phyloP scores from a whole-genome alignment of 495 filamentous ascomycete genomes.

The Lineolata rhizophorae region DNA sequence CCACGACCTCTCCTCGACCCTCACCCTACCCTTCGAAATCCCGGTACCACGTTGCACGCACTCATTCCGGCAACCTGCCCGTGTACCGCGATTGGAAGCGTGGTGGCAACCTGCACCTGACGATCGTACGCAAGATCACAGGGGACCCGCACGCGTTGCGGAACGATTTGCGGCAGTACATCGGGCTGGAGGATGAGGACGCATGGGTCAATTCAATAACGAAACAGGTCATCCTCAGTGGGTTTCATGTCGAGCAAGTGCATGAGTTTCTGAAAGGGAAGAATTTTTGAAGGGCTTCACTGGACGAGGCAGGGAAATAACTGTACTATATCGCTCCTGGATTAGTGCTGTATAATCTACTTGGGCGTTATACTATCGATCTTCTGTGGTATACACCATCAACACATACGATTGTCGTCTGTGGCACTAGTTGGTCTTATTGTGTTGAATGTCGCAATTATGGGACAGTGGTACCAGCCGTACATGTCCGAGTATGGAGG shows the following conservation, averaged over 20 bases:
- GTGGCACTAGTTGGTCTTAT: too few species aligned
- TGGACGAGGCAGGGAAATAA: too few species aligned
- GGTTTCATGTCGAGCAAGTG: constrained; percentile 7
- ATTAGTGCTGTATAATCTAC: too few species aligned
- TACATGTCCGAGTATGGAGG: too few species aligned
- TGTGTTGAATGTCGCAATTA: too few species aligned
- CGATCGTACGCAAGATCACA: constrained; percentile 54
- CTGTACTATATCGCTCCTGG: too few species aligned
- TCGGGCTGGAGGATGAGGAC: constrained; percentile 14
- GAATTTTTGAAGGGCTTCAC: constrained; percentile 7
- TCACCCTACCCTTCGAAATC: constrained; percentile 5
- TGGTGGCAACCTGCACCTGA: constrained; percentile 57
- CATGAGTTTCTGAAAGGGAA: constrained; percentile 9
- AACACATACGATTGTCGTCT: too few species aligned
- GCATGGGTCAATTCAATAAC: constrained; percentile 18
- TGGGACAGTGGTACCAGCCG: too few species aligned
- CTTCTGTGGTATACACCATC: too few species aligned
- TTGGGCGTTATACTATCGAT: too few species aligned
- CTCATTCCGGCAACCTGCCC: constrained; percentile 44
- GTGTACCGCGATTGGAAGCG: constrained; percentile 59
- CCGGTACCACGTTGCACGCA: constrained; percentile 53
- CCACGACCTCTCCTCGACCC: constrained; percentile 1
- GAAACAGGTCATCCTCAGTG: constrained; percentile 17
- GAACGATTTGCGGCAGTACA: constrained; percentile 15
- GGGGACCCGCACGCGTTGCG: constrained; percentile 26